Evolutionary conservation across 2,329 filamentous ascomycete species (phyloP), one percentile per base, ranked within the genome.

Genomic region (Pezicula rhizophila): DNA sequence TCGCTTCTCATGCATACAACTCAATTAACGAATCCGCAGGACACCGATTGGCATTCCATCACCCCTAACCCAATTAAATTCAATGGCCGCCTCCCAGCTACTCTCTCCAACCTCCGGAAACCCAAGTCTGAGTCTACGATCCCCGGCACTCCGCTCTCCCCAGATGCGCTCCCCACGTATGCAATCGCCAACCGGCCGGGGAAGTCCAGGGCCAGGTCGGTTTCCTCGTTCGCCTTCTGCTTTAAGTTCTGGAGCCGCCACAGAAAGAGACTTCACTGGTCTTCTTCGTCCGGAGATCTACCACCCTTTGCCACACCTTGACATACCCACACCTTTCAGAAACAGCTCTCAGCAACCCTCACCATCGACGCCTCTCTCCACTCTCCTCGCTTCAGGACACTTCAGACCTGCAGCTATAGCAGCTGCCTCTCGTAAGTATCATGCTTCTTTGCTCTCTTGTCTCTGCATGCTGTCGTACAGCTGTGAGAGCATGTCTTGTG

Each of bases 241-340:
- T 58, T 64, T 60, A 48, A 58, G 66, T 15, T 56, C 51, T 44
- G 51, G 65, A 40, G 65, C 70, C 49, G 59, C 68, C 10, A 65
- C 73, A n/a, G 66, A 72, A 33, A 86, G 87, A 60, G 85, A 95
- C 70, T 87, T 96, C 57, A 81, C 84, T 15, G 92, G 86, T 65
- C 81, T 96, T 41, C 78, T 93, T 10, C 80, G 84, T 17, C 84
- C 88, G 3, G 81, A 89, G 55, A 85, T 91, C 48, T 96, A 92
- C 71, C 91, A 96, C 63, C 82, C 85, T 2, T 74, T 96, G 20
- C 83, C 85, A 1, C 78, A 77, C 14, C 75, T 81, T 40, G 74
- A 76, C 53, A 67, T 83, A 11, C 80, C 82, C 0, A 61, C 72
- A 0, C 70, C 89, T 3, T 92, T 96, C 65, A 81, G 87, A 52